These are phyloP conservation scores for Ascochyta koolunga DNA, from an alignment of 2,329 filamentous ascomycete genomes.

Conservation along the genomic window DNA sequence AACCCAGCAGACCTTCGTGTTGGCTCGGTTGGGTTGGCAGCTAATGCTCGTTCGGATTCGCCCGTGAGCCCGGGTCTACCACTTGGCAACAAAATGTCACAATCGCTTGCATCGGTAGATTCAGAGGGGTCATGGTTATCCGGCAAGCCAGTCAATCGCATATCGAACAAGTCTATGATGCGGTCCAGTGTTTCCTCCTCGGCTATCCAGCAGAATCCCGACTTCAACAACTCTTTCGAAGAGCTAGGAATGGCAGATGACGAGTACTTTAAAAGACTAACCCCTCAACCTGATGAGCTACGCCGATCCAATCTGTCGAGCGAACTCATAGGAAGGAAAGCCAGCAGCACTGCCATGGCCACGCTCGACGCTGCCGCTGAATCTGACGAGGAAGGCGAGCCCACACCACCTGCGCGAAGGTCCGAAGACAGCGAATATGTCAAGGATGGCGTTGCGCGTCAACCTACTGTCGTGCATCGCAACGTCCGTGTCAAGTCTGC, in stretches of 20 bases:
- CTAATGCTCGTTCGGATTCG: constrained; percentile 50
- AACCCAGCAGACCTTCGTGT: constrained; percentile 43
- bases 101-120: constrained; percentile 91
- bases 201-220: constrained; percentile 54
- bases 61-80: constrained; percentile 46
- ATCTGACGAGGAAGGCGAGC: constrained; percentile 48
- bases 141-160: constrained; percentile 65
- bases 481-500: constrained; percentile 64
- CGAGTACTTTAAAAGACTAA: constrained; percentile 71
- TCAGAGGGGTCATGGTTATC: constrained; percentile 97
- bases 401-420: constrained; percentile 25
- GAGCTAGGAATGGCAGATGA: constrained; percentile 71
- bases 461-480: constrained; percentile 69
- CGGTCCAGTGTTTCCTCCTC: constrained; percentile 56
- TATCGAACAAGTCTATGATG: constrained; percentile 53
- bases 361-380: constrained; percentile 42
- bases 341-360: constrained; percentile 56
- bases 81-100: constrained; percentile 61
- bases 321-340: constrained; percentile 38
- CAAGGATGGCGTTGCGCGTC: constrained; percentile 60
- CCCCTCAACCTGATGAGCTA: constrained; percentile 54
- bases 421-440: constrained; percentile 51
- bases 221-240: constrained; percentile 67
- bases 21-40: constrained; percentile 30
- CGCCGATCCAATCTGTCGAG: constrained; percentile 38